Conservation (phyloP, 345 rosid genomes). For the Salix arbutifolia region DNA sequence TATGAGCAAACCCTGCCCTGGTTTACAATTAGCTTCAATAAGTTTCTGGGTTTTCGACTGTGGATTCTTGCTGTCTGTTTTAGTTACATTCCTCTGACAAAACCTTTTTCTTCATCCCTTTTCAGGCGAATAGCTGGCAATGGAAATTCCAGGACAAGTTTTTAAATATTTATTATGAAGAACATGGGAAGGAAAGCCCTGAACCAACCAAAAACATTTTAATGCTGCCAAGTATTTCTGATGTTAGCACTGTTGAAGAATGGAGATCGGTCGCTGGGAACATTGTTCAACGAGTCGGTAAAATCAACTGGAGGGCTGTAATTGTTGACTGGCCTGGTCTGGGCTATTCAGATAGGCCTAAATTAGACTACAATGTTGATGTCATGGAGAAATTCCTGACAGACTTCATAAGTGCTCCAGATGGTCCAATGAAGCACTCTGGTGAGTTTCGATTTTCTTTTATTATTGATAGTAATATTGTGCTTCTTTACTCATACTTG, state of each 20-base stretch:
- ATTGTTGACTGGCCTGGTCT: constrained; percentile 96
- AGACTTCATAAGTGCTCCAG: constrained; percentile 68
- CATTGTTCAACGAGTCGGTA: constrained; percentile 53
- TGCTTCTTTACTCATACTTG: not conserved
- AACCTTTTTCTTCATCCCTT: not conserved
- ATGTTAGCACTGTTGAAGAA: constrained; percentile 92
- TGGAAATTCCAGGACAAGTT: constrained; percentile 72
- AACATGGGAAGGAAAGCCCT: constrained; percentile 48
- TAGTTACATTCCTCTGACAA: no score
- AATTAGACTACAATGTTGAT: constrained; percentile 78
- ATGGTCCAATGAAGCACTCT: constrained; percentile 56
- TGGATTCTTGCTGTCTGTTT: not conserved
- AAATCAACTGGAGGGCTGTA: constrained; percentile 64
- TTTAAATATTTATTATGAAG: constrained; percentile 65
- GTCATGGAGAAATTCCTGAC: constrained; percentile 82
- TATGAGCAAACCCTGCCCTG: constrained; percentile 11
- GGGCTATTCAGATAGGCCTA: constrained; percentile 75
- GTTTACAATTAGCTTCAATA: not conserved
- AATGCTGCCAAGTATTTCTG: constrained; percentile 88
- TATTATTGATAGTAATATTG: not conserved
- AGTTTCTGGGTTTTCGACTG: not conserved
- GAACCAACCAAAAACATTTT: constrained; percentile 59
- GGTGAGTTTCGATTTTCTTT: constrained; percentile 29
- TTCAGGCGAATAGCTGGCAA: constrained; percentile 59
- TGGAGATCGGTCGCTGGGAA: constrained; percentile 86